Base-by-base conservation (phyloP, 1,284 basidiomycete genomes). In the Cryptococcus wingfieldii region DNA sequence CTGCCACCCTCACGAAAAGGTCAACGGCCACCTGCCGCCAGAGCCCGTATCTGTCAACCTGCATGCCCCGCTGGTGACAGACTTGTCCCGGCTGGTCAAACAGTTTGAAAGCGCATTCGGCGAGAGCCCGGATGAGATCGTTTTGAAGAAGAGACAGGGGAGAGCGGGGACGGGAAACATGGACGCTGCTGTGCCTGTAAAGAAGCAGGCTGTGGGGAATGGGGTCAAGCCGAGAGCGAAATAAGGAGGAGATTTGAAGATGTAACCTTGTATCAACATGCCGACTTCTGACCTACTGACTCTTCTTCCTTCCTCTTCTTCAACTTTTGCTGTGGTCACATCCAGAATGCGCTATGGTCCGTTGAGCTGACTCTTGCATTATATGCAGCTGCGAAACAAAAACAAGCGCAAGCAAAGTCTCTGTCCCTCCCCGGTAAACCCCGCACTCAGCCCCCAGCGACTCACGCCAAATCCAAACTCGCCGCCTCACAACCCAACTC, bases 91-190 rank as follows among this genome's bases (percentile, higher is more conserved):
- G 1, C 59, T 70, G 3, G 63, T 65, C 38, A 50, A 59, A 31
- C 62, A 67, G 9, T 67, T 76, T 14, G 65, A 62, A 38, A 55
- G 57, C 5, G 71, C 68, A 7, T 76, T 76, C 43, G 64, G 66
- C 19, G 70, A 78, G 48, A 82, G 80, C 60, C 82, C 82, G 23
- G 82, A 83, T 59, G 82, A 83, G 56, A 63, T 79, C 37, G 79
- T 83, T 9, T 58, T 80, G 47, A 66, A 75, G 41, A 79, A 77
- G 42, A 67, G 80, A 53, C 74, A 78, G 55, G 80, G 80, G 3
- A 79, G 80, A 7, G 73, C 72, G 2, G 76, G 71, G 6, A 71
- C 68, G 0, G 67, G 59, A 10, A 68, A 58, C 6, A 59, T 62
- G 5, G 58, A 58, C 3, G 54, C 63, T 16, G 53, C 50, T 44